Percentiles rank a stretch among this genome's conserved stretches.
These are phyloP conservation scores for Aspergillus chevalieri DNA, from an alignment of 2,329 filamentous ascomycete genomes.

Conservation along the genomic window DNA sequence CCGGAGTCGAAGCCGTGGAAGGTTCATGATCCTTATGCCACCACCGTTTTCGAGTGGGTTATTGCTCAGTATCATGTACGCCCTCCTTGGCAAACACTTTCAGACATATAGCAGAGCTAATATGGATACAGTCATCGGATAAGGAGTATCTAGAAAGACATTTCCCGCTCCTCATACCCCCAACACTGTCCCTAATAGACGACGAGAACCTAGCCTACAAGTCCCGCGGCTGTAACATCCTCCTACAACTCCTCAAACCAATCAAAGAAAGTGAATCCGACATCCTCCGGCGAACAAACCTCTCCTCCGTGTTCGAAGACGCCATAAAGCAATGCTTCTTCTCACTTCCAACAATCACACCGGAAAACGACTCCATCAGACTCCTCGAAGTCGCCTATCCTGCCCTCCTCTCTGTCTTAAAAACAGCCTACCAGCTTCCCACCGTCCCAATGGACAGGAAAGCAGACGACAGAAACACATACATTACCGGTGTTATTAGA, in stretches of 20 bases:
- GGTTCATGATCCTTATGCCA: slow-evolving; percentile 27
- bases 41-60: slow-evolving; percentile 31
- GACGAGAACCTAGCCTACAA: slow-evolving; percentile 35
- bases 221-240: slow-evolving; percentile 32
- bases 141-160: slow-evolving; percentile 33
- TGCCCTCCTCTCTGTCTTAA: slow-evolving; percentile 56
- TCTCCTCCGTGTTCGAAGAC: slow-evolving; percentile 42
- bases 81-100: neutral
- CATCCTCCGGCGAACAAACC: slow-evolving; percentile 38
- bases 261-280: slow-evolving; percentile 32
- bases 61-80: slow-evolving; percentile 32
- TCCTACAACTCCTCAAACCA: slow-evolving; percentile 28
- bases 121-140: slow-evolving; percentile 17
- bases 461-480: slow-evolving; percentile 14
- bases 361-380: slow-evolving; percentile 60
- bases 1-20: slow-evolving; percentile 37
- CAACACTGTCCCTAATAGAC: slow-evolving; percentile 40
- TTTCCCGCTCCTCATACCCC: slow-evolving; percentile 40
- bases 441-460: slow-evolving; percentile 20
- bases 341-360: slow-evolving; percentile 70
- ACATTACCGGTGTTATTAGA: slow-evolving; percentile 19
- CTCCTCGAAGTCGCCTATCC: slow-evolving; percentile 62
- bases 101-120: neutral
- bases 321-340: slow-evolving; percentile 58
- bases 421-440: slow-evolving; percentile 36